phyloP scores from a whole-genome alignment of 176 grass and related monocot species.

The Alloteropsis semialata region DNA sequence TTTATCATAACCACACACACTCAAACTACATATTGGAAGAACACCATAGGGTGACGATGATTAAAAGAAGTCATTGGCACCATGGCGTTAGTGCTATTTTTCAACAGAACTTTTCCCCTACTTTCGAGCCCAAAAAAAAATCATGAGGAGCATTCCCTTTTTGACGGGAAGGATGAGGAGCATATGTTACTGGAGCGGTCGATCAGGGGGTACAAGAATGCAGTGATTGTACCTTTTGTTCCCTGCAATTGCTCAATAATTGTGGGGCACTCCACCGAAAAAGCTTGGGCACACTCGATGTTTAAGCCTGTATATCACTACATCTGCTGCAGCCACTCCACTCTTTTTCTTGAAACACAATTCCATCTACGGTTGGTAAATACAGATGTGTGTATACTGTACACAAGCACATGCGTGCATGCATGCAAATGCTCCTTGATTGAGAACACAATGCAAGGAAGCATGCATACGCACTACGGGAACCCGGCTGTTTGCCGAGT shows the following conservation, averaged over 20 bases:
- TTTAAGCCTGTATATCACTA: background rate
- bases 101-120: background rate
- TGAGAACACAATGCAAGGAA: background rate
- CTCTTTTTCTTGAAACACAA: conserved; percentile 19
- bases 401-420: too few relatives aligned
- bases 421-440: background rate
- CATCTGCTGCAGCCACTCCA: background rate
- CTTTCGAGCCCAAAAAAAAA: conserved; percentile 7
- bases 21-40: background rate
- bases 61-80: background rate
- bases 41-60: background rate
- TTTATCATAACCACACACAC: background rate
- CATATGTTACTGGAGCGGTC: conserved; percentile 24
- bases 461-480: background rate
- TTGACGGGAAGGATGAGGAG: background rate
- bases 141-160: background rate
- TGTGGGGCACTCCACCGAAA: conserved; percentile 30
- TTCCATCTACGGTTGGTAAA: background rate
- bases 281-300: background rate
- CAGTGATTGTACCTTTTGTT: conserved; percentile 45
- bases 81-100: conserved; percentile 29
- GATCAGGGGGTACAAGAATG: conserved; percentile 26
- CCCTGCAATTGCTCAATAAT: conserved; percentile 57
- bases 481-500: too few relatives aligned
- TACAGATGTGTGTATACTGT: too few relatives aligned